Evolutionary conservation across 108 stramenopile species (phyloP), one percentile per base, ranked within the genome.

Genomic region (Thalassiosira profunda): DNA sequence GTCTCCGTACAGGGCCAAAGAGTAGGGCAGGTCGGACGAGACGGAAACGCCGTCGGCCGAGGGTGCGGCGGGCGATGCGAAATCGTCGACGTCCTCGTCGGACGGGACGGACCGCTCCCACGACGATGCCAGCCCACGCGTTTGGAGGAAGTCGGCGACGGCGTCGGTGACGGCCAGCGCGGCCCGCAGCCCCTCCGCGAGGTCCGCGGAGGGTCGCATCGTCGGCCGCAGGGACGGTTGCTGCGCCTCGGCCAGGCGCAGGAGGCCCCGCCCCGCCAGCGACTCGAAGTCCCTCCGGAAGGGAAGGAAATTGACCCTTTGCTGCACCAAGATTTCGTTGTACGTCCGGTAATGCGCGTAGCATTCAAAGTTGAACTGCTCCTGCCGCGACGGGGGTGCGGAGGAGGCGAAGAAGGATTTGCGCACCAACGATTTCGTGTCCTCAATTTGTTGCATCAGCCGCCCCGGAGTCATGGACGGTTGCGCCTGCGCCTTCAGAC

Each of bases 341-440:
- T 87, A 91, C 4, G 83, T 88, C 37, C 76, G 85, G 79, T 80
- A 94, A 66, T 86, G 88, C 20, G 62, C 41, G 65, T 89, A 94
- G 8, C 80, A 67, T 45, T 77, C 66, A 65, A 84, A 94, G 44
- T 94, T 89, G 60, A 89, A 94, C 57, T 82, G 79, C 33, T 64
- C 55, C 63, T 69, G 66, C 40, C 38, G 17, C 21, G 63, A 63
- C 52, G 53, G n/a, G 42, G 54, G 5, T 5, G 18, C 7, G 14
- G 68, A 28, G 42, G 58, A 40, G 8, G 66, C 35, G 42, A 91
- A 46, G 86, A 89, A 58, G 37, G 77, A 64, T 52, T 74, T 76
- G 29, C 69, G 65, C 21, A 86, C 68, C 41, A 81, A 52, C 23
- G 34, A 53, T 29, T 69, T 82, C 14, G 81, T 71, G 17, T 80